Percentiles rank a stretch among this genome's conserved stretches.
Conservation (phyloP, 1,284 basidiomycete species). For the Rhizoctonia solani region DNA sequence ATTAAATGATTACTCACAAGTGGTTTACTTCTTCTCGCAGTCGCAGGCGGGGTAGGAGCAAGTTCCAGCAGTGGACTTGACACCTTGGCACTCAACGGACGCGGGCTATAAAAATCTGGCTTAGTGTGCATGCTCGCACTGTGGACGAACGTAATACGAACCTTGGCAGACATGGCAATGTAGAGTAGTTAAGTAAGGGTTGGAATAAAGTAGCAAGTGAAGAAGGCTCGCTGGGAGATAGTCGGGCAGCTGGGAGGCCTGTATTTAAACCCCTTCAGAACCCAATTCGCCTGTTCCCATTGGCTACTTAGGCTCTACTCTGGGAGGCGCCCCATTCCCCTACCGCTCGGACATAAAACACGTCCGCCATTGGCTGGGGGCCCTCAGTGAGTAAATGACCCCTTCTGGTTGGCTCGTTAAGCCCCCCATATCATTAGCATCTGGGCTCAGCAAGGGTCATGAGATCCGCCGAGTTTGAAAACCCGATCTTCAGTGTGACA, state of each 20-base stretch:
- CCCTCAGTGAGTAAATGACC: too few relatives aligned
- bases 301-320: too few relatives aligned
- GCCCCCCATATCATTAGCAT: too few relatives aligned
- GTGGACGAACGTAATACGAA: too few relatives aligned
- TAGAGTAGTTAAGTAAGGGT: background rate
- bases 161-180: background rate
- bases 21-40: slow-evolving; percentile 22
- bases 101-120: background rate
- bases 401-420: too few relatives aligned
- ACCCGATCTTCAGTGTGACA: too few relatives aligned
- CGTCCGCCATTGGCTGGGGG: too few relatives aligned
- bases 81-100: slow-evolving; percentile 3
- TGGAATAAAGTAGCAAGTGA: background rate
- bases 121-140: background rate
- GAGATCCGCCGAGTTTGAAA: too few relatives aligned
- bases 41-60: slow-evolving; percentile 5
- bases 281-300: background rate
- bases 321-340: too few relatives aligned
- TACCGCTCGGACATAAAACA: too few relatives aligned
- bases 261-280: background rate
- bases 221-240: background rate
- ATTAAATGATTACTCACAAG: slow-evolving; percentile 1
- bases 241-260: background rate
- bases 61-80: background rate
- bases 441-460: too few relatives aligned